These are phyloP conservation scores for Imleria badia DNA, from an alignment of 768 basidiomycete species.

Conservation along the genomic window DNA sequence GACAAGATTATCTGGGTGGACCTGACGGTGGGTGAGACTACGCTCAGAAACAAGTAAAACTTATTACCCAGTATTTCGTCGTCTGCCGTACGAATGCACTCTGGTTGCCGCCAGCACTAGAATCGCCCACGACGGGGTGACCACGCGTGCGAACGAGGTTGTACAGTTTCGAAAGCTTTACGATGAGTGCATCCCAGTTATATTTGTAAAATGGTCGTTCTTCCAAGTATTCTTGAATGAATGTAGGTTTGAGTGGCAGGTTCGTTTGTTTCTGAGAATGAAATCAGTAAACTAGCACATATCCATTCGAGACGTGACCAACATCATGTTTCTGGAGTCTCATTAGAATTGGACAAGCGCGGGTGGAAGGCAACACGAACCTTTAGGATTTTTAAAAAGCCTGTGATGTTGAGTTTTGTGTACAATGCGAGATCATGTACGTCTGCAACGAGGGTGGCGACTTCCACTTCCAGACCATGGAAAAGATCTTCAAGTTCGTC, in stretches of 20 bases:
- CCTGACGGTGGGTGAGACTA: conserved; percentile 32
- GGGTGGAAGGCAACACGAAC: conserved; percentile 35
- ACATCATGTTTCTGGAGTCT: conserved; percentile 86
- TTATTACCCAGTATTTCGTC: conserved; percentile 94
- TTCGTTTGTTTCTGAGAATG: conserved; percentile 85
- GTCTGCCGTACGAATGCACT: conserved; percentile 98
- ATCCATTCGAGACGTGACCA: conserved; percentile 17
- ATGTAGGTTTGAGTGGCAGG: conserved; percentile 76
- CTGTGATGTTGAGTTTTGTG: conserved; percentile 97
- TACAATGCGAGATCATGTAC: conserved; percentile 90
- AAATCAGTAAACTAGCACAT: conserved; percentile 9
- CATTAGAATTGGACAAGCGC: conserved; percentile 6
- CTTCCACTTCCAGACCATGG: conserved; percentile 86
- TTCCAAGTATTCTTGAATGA: conserved; percentile 89
- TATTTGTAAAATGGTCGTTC: conserved; percentile 96
- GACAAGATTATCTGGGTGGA: conserved; percentile 93
- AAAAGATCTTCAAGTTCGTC: conserved; percentile 86
- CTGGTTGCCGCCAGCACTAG: conserved; percentile 91
- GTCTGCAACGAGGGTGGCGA: conserved; percentile 91
- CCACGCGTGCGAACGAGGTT: conserved; percentile 95
- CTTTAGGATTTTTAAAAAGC: conserved; percentile 98
- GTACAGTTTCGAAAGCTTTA: conserved; percentile 93
- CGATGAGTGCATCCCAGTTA: conserved; percentile 93
- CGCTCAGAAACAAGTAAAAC: neutral
- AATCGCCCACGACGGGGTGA: conserved; percentile 91